Conservation (phyloP, 805 yeast genomes). For the Lipomyces spencermartinsiae region DNA sequence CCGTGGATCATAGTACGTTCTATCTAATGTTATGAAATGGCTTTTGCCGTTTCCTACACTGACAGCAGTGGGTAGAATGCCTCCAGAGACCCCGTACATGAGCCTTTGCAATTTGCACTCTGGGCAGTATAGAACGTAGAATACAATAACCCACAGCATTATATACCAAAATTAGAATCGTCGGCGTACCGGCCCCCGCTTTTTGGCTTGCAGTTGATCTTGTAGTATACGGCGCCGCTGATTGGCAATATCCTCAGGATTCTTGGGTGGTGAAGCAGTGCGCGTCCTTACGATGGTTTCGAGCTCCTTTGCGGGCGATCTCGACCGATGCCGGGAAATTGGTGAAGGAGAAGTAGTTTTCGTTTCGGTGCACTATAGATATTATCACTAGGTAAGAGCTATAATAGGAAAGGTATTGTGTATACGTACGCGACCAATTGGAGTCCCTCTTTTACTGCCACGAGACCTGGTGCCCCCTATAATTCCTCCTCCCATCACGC, state of each 20-base stretch:
- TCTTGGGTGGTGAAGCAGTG: neutral
- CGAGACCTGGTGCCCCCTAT: neutral
- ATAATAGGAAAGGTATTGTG: neutral
- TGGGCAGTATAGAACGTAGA: neutral
- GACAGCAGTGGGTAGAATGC: constrained; percentile 32
- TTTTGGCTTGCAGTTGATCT: constrained; percentile 6
- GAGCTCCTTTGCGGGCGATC: neutral
- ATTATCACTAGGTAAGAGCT: neutral
- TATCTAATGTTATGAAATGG: constrained; percentile 15
- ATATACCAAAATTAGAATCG: constrained; percentile 11
- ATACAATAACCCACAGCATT: neutral
- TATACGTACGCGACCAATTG: neutral
- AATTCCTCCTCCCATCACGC: constrained; percentile 6
- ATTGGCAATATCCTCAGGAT: neutral
- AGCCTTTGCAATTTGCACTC: neutral
- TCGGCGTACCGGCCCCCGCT: constrained; percentile 13
- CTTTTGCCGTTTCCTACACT: neutral
- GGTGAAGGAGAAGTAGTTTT: neutral
- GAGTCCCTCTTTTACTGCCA: neutral
- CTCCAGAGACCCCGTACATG: constrained; percentile 40
- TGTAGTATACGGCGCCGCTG: constrained; percentile 8
- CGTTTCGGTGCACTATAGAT: neutral
- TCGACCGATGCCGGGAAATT: neutral
- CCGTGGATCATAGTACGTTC: constrained; percentile 39
- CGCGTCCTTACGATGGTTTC: neutral